Percentiles rank a stretch among this genome's conserved stretches.
phyloP scores from a whole-genome alignment of 495 filamentous ascomycete genomes.

The Talaromyces wortmannii region DNA sequence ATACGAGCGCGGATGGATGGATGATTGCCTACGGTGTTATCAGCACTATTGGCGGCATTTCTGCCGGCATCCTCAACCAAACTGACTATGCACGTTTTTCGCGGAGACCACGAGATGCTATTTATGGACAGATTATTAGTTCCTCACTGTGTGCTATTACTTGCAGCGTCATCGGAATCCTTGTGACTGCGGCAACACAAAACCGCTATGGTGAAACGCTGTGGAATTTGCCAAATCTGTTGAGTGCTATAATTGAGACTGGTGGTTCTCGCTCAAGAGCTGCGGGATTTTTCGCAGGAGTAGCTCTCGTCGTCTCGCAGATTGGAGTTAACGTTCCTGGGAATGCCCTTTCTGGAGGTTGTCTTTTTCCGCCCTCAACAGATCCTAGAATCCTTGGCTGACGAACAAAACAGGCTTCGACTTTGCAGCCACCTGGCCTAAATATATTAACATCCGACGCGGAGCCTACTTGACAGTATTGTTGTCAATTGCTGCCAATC shows the following conservation, averaged over 20 bases:
- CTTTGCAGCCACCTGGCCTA: constrained; percentile 48
- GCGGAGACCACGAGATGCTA: constrained; percentile 10
- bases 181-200: constrained; percentile 40
- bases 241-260: constrained; percentile 31
- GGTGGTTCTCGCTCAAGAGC: constrained; percentile 35
- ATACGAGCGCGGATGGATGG: constrained; percentile 34
- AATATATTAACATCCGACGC: constrained; percentile 51
- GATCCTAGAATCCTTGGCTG: background rate
- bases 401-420: constrained; percentile 37
- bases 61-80: constrained; percentile 4
- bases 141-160: background rate
- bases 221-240: constrained; percentile 46
- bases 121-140: constrained; percentile 14
- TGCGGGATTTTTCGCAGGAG: constrained; percentile 45
- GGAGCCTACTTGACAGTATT: constrained; percentile 45
- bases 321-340: constrained; percentile 54
- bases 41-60: constrained; percentile 13
- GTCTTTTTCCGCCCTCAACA: background rate
- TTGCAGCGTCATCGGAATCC: constrained; percentile 30
- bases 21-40: constrained; percentile 37
- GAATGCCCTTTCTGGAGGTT: constrained; percentile 43
- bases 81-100: constrained; percentile 19
- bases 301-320: constrained; percentile 40
- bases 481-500: constrained; percentile 39
- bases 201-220: constrained; percentile 40